Percentiles rank a stretch among this genome's conserved stretches.
Conservation (phyloP, 306 rosid genomes). For the Rosa persica region DNA sequence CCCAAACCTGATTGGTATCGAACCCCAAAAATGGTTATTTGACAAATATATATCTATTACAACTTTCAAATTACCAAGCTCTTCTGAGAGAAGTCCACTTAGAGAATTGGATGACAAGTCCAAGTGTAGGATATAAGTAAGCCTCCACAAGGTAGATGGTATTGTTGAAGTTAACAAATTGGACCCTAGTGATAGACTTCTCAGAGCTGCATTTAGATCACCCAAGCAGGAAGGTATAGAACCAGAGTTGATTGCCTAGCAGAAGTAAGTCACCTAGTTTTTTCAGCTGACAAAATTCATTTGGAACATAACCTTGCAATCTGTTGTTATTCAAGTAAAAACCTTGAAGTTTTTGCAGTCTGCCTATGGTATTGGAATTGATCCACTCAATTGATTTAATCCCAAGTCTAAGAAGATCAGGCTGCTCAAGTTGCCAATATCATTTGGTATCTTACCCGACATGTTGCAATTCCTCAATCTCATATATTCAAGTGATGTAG, state of each 20-base stretch:
- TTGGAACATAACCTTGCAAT: not conserved
- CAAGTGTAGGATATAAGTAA: not conserved
- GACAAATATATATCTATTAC: not conserved
- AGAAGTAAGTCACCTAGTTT: not conserved
- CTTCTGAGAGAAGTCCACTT: not conserved
- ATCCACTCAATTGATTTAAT: no score
- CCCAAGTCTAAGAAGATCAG: no score
- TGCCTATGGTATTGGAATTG: no score
- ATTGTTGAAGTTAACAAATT: not conserved
- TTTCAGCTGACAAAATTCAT: not conserved
- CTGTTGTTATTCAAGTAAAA: not conserved
- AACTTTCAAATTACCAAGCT: not conserved
- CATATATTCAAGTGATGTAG: no score
- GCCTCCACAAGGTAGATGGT: not conserved
- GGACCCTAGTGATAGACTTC: not conserved
- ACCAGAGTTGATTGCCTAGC: not conserved
- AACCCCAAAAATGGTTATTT: not conserved
- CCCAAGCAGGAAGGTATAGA: not conserved
- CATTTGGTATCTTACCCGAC: no score
- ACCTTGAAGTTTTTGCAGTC: no score
- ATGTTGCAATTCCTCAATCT: no score
- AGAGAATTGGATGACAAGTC: not conserved
- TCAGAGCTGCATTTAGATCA: not conserved
- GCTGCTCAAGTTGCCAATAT: no score
- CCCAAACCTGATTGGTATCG: not conserved